Conservation (phyloP, 2,329 filamentous ascomycete species). For the Waltergamsia citrina region DNA sequence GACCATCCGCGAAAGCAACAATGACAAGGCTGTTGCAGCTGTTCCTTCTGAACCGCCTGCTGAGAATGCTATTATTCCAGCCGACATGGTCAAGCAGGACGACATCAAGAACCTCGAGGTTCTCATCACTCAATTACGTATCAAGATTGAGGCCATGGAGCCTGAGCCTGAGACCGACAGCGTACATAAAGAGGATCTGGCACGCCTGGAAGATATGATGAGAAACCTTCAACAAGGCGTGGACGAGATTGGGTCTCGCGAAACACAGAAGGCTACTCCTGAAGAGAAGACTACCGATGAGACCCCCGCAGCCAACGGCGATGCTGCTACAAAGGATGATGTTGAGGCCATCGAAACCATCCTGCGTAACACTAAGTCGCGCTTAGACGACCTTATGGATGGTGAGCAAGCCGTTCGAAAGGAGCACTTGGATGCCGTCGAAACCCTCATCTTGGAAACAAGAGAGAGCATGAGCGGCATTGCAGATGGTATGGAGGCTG, state of each 20-base stretch:
- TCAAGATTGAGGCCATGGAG: conserved; percentile 61
- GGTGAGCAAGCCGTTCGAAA: conserved; percentile 61
- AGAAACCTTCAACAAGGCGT: conserved; percentile 6
- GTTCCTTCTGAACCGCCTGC: conserved; percentile 9
- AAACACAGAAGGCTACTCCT: conserved; percentile 19
- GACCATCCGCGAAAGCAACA: conserved; percentile 52
- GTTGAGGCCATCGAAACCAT: conserved; percentile 86
- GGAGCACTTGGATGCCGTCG: conserved; percentile 56
- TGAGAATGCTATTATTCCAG: conserved; percentile 20
- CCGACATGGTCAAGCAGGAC: conserved; percentile 50
- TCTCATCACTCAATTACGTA: conserved; percentile 70
- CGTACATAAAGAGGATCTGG: conserved; percentile 43
- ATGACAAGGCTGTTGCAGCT: conserved; percentile 39
- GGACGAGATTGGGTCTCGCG: conserved; percentile 25
- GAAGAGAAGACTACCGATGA: conserved; percentile 15
- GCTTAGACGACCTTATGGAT: conserved; percentile 71
- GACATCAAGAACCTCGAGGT: conserved; percentile 82
- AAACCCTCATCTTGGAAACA: conserved; percentile 59
- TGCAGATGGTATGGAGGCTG: conserved; percentile 55
- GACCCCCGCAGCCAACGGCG: conserved; percentile 11
- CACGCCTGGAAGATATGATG: conserved; percentile 43
- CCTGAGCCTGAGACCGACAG: conserved; percentile 17
- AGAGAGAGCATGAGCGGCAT: conserved; percentile 64
- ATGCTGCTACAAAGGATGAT: conserved; percentile 57
- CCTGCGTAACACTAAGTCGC: conserved; percentile 79